Base-by-base conservation (phyloP, 805 yeast genomes). In the Grigorovia yakushimaensis region DNA sequence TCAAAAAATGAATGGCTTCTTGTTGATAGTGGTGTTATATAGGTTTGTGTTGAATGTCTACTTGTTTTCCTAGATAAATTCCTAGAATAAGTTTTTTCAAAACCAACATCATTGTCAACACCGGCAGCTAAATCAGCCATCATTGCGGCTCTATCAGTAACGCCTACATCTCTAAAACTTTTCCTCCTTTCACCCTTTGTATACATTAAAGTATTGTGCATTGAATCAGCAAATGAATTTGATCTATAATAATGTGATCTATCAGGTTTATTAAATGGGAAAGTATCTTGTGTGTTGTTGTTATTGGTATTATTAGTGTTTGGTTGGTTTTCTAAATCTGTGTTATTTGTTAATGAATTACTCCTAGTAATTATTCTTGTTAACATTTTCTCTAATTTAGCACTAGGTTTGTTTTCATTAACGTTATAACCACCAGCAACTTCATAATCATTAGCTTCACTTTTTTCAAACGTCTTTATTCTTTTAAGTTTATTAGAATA, bases 61-160 rank as follows among this genome's bases (percentile, higher is more conserved):
- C 37, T 33, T 33, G 37, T 33, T 17, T 33, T 33, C 15, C 37
- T 33, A 33, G 37, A 33, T 9, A 33, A 2, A 33, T 33, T 33
- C 15, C 18, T 11, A 11, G 37, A 33, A n/a, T 33, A 33, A 11
- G 37, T 17, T 15, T 33, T 33, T n/a, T 33, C 37, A 2, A 33
- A 33, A 33, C 37, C 37, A 33, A 13, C 41, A 44, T 53, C 62
- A 43, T 60, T 55, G n/a, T 66, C 65, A 33, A 71, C 67, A 5
- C 78, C 78, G 2, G 78, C 77, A 40, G 73, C 67, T 46, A 67
- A 68, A 51, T 74, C 69, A 0, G 78, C 60, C 44, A 72, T 68
- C 6, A 58, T 55, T 2, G 73, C 74, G 2, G 77, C 76, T 33
- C 59, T 64, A 9, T 53, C 51, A 1, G 76, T 68, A 44, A 74